These are phyloP conservation scores for Torulaspora pretoriensis DNA, from an alignment of 1,139 yeast genomes.

Conservation along the genomic window DNA sequence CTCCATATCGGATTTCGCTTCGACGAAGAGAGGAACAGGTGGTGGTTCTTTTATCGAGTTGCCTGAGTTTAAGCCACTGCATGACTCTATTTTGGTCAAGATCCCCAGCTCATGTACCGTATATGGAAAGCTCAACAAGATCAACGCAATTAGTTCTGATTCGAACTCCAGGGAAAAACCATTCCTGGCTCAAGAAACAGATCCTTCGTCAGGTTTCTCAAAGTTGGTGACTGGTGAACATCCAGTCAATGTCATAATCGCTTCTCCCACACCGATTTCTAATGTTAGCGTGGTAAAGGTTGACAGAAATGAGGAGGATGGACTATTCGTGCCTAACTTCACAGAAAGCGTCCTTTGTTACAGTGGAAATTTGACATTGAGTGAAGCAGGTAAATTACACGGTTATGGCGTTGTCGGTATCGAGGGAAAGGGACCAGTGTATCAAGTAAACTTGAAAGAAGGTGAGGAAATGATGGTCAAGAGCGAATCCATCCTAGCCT, in stretches of 20 bases:
- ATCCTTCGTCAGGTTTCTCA: slow-evolving; percentile 17
- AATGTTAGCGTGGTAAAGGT: slow-evolving; percentile 19
- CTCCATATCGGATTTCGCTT: slow-evolving; percentile 16
- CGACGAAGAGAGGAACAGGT: slow-evolving; percentile 35
- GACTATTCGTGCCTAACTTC: slow-evolving; percentile 21
- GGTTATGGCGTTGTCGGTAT: slow-evolving; percentile 27
- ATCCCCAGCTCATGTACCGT: slow-evolving; percentile 49
- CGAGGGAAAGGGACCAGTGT: slow-evolving; percentile 22
- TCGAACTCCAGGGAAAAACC: slow-evolving; percentile 24
- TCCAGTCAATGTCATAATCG: slow-evolving; percentile 22
- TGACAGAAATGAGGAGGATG: slow-evolving; percentile 20
- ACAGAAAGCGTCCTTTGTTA: slow-evolving; percentile 19
- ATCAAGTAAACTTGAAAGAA: slow-evolving; percentile 13
- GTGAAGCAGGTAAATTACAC: slow-evolving; percentile 10
- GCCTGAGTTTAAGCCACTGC: slow-evolving; percentile 45
- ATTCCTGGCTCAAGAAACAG: slow-evolving; percentile 15
- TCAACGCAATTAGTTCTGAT: slow-evolving; percentile 47
- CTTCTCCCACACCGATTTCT: slow-evolving; percentile 18
- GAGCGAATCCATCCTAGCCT: slow-evolving; percentile 21
- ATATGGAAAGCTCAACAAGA: slow-evolving; percentile 43
- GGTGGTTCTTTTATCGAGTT: slow-evolving; percentile 39
- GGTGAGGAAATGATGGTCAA: slow-evolving; percentile 18
- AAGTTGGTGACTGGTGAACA: slow-evolving; percentile 28
- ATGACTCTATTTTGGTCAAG: slow-evolving; percentile 43
- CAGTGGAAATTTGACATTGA: slow-evolving; percentile 21